Base-by-base conservation (phyloP, 108 stramenopile genomes). In the Skeletonema tropicum region DNA sequence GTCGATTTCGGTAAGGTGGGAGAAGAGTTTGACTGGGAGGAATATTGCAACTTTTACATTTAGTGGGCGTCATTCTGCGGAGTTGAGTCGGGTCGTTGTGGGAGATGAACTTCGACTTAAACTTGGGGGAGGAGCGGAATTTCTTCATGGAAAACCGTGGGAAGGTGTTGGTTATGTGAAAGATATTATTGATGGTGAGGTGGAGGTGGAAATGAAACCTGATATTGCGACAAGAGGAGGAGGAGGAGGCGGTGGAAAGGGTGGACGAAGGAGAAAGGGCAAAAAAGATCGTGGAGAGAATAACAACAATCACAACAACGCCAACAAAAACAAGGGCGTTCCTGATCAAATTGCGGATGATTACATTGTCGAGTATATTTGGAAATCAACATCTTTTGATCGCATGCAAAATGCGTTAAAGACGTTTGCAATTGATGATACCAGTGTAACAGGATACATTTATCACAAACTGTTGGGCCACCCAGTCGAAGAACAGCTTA, bases 321-420 rank as follows among this genome's bases (percentile, higher is more conserved):
- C 49, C 10, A 35, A 41, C 26, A 55, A 60, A 33, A 64, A 59
- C 23, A 55, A 55, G 52, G 52, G 52, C 64, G 83, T 96, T 35
- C 97, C 96, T 12, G 88, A 94, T 58, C 83, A 90, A 36, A 88
- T 98, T 76, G 80, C 89, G 4, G 95, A 96, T 74, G 96, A 96
- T 64, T 99, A 89, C 73, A 70, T 89, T 68, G 92, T 98, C n/a
- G 95, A 97, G 63, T 97, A 97, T 72, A 94, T 99, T 70, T 99
- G 99, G 99, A 98, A 98, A 83, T 79, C 83, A 19, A 96, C 95
- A 12, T 94, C 94, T 23, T 99, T 94, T 73, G 99, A 98, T 75
- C 84, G 99, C n/a, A 98, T 98, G 98, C 98, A 98, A 74, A 94
- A 88, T 70, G 97, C 99, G 25, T 83, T 99, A 30, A 98, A 98